Evolutionary conservation across 768 basidiomycete species (phyloP).

Genomic region (Hydnum rufescens): DNA sequence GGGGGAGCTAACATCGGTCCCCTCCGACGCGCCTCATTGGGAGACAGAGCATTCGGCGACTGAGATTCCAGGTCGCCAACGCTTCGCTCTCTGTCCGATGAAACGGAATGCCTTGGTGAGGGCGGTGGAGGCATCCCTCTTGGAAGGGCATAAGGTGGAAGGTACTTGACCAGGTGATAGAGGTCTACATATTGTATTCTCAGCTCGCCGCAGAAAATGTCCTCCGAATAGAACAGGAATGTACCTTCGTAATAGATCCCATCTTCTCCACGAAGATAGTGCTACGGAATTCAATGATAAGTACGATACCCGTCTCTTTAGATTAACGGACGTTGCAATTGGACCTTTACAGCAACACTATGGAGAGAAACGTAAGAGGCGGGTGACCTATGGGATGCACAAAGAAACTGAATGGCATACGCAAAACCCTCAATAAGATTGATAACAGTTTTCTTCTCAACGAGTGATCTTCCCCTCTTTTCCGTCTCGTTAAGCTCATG

Average conservation of each 20-base stretch:
- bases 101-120: too few relatives aligned
- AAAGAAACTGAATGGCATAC: slow-evolving; percentile 6
- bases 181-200: neutral
- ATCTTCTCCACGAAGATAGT: slow-evolving; percentile 42
- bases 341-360: slow-evolving; percentile 32
- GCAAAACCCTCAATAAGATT: slow-evolving; percentile 47
- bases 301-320: neutral
- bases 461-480: slow-evolving; percentile 28
- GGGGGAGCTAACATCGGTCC: too few relatives aligned
- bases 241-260: slow-evolving; percentile 16
- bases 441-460: slow-evolving; percentile 51
- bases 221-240: too few relatives aligned
- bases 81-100: too few relatives aligned
- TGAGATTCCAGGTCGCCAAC: too few relatives aligned
- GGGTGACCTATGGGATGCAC: too few relatives aligned
- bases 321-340: neutral
- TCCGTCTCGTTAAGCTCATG: slow-evolving; percentile 16
- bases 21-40: too few relatives aligned
- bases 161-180: slow-evolving; percentile 49
- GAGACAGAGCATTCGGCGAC: too few relatives aligned
- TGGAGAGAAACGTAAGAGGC: neutral
- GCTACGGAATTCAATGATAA: slow-evolving; percentile 13
- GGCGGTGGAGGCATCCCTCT: slow-evolving; percentile 4
- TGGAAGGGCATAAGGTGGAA: slow-evolving; percentile 27
- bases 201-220: slow-evolving; percentile 31